These are phyloP conservation scores for Cryptosporidium ubiquitum DNA, from an alignment of 169 alveolate species.

Conservation along the genomic window DNA sequence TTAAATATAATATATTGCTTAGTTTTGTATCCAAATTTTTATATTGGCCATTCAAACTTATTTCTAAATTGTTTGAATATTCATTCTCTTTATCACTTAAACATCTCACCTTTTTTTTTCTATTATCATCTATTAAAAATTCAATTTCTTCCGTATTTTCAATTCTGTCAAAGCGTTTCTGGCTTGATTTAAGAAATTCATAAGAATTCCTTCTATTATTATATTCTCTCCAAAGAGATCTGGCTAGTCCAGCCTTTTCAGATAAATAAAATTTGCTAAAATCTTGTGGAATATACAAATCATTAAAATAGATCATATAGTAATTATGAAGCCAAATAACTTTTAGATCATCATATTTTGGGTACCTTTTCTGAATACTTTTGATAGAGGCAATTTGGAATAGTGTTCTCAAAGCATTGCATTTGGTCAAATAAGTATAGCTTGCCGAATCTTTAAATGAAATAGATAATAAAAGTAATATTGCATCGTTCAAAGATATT, in stretches of 20 bases:
- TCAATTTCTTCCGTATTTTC: background rate
- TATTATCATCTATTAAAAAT: background rate
- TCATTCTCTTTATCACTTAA: constrained; percentile 11
- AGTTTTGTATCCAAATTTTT: background rate
- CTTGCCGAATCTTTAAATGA: constrained; percentile 36
- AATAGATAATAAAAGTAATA: constrained; percentile 42
- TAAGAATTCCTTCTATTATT: constrained; percentile 7
- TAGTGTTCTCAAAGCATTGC: constrained; percentile 49
- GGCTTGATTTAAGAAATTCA: background rate
- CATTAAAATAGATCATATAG: constrained; percentile 50
- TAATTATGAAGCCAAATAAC: constrained; percentile 69
- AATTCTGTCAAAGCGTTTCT: background rate
- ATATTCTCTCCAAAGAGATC: constrained; percentile 71
- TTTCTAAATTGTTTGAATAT: background rate
- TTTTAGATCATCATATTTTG: constrained; percentile 58
- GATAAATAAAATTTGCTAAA: constrained; percentile 68
- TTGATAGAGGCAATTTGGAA: constrained; percentile 66
- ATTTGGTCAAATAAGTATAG: constrained; percentile 38
- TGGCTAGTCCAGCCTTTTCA: constrained; percentile 54
- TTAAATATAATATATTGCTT: constrained; percentile 20
- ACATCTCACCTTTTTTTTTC: constrained; percentile 42
- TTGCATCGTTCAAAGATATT: constrained; percentile 41
- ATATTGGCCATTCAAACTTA: background rate
- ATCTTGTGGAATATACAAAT: constrained; percentile 69
- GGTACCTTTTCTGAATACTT: constrained; percentile 65